Evolutionary conservation across 2,329 filamentous ascomycete species (phyloP).

Genomic region (Penicillium griseofulvum): DNA sequence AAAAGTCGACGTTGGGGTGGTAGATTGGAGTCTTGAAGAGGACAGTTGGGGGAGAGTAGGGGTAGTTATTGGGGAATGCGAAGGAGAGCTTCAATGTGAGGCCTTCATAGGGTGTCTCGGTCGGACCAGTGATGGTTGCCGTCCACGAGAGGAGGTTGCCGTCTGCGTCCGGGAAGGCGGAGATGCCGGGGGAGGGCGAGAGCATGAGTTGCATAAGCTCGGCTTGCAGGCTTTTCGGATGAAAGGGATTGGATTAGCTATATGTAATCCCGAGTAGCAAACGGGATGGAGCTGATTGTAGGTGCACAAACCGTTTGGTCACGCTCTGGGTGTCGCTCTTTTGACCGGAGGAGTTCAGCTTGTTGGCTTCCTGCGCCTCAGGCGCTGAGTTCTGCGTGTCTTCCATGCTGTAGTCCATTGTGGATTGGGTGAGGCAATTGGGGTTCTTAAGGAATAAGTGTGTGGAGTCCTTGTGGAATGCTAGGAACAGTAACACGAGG

Average conservation of each 20-base stretch:
- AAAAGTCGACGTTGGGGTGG: constrained; percentile 98
- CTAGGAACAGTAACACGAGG: not conserved
- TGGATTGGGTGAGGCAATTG: not conserved
- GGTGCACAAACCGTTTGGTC: constrained; percentile 66
- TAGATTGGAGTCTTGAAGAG: constrained; percentile 99
- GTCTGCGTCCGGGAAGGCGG: constrained; percentile 87
- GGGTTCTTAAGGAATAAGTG: not conserved
- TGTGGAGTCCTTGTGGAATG: constrained; percentile 5
- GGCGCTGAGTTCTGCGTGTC: constrained; percentile 68
- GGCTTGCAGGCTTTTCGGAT: constrained; percentile 71
- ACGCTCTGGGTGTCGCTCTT: constrained; percentile 70
- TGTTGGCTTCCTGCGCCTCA: constrained; percentile 60
- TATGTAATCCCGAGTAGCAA: not conserved
- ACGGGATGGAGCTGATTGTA: not conserved
- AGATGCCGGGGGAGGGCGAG: constrained; percentile 86
- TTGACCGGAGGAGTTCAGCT: constrained; percentile 56
- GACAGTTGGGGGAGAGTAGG: constrained; percentile 84
- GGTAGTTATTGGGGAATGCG: constrained; percentile 87
- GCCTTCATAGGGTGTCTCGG: constrained; percentile 84
- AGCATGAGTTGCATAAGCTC: constrained; percentile 99
- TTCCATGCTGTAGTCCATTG: constrained; percentile 58
- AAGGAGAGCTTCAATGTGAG: constrained; percentile 91
- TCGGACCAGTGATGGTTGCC: constrained; percentile 87
- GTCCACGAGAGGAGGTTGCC: constrained; percentile 91
- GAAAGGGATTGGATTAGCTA: not conserved